These are phyloP conservation scores for Saccharomyces paradoxus DNA, from an alignment of 805 yeast species.

Conservation along the genomic window DNA sequence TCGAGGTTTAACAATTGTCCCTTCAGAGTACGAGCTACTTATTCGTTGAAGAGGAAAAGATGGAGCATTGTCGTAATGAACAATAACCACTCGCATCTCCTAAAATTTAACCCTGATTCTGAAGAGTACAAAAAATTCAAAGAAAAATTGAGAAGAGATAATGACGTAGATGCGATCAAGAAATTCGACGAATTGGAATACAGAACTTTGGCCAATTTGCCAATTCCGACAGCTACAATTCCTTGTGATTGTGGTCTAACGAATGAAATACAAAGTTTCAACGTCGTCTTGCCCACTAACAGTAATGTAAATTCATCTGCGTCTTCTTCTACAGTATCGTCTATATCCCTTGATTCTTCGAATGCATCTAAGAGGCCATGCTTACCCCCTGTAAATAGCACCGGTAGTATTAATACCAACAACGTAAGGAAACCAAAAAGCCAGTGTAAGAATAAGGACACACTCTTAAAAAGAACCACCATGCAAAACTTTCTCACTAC, in stretches of 20 bases:
- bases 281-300: conserved; percentile 26
- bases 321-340: background rate
- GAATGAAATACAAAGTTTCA: conserved; percentile 29
- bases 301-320: background rate
- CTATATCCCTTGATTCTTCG: background rate
- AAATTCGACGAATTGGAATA: conserved; percentile 32
- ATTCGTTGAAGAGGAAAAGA: conserved; percentile 39
- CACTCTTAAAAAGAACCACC: conserved; percentile 13
- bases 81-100: conserved; percentile 50
- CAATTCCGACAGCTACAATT: conserved; percentile 26
- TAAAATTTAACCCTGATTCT: conserved; percentile 30
- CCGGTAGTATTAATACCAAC: conserved; percentile 7
- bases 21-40: conserved; percentile 57
- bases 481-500: conserved; percentile 12
- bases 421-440: conserved; percentile 6
- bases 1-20: conserved; percentile 44
- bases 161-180: conserved; percentile 28
- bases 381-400: conserved; percentile 3
- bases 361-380: background rate
- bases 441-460: conserved; percentile 8
- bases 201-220: conserved; percentile 26
- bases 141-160: conserved; percentile 17
- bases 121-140: conserved; percentile 32
- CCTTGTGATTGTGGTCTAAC: conserved; percentile 34
- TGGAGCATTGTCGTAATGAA: conserved; percentile 59